Base-by-base conservation (phyloP, 148 eudicot genomes). In the Nyssa sinensis region DNA sequence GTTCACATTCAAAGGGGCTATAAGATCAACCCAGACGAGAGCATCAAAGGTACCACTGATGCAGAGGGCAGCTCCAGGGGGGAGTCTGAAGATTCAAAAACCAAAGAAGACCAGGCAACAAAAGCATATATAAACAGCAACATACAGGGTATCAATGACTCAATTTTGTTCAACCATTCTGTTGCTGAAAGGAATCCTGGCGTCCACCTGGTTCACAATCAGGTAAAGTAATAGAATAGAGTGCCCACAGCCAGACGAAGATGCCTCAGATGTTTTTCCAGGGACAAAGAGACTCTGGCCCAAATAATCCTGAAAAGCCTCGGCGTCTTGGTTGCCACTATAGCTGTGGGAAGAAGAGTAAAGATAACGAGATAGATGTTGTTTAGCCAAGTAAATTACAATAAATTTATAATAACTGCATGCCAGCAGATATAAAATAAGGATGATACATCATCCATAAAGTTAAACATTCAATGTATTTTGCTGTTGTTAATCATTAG, bases 101-200 rank as follows among this genome's bases (percentile, higher is more conserved):
- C 49, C 68, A 51, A 79, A 84, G 25, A 37, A 30, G 89, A 87
- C 24, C 73, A 78, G 35, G 71, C 77, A 37, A 60, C 79, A 72
- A 81, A 80, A 55, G 70, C 86, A 53, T 85, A 77, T 71, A 77
- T 92, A 21, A 95, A 92, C 79, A 90, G 88, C 76, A 95, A 92
- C 78, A 73, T 81, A 23, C 98, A 95, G 77, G 82, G 85, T 17
- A 66, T 91, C 78, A 90, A 91, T 64, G 91, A 94, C 83, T 90
- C 93, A 30, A 86, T 90, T 30, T 73, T 91, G 74, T 78, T 84
- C 71, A 75, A 81, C 62, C 76, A 90, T 73, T 82, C 91, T 3
- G 68, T 86, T 23, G 65, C 82, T 21, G 88, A 87, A 72, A 76
- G 79, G 67, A 81, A 81, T 78, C 97, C 97, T 1, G 97, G 97